These are phyloP conservation scores for Saksenaea vasiformis DNA, from an alignment of 371 early-diverging fungal species.

Conservation along the genomic window DNA sequence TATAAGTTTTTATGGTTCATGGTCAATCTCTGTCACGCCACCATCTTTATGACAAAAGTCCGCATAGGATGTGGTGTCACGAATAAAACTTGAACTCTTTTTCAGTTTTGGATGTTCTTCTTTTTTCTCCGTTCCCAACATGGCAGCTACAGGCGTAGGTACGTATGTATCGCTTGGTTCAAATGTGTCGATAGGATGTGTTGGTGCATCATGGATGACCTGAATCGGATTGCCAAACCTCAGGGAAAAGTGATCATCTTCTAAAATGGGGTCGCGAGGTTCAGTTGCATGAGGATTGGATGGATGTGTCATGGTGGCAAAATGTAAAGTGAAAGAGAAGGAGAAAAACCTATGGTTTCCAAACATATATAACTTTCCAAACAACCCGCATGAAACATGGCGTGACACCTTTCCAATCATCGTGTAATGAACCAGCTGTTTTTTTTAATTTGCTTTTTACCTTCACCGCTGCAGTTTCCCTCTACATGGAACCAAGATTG, in stretches of 20 bases:
- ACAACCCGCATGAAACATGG: slow-evolving; percentile 9
- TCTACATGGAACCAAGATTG: no score
- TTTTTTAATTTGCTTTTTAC: no score
- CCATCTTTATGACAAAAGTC: slow-evolving; percentile 38
- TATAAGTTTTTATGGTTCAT: slow-evolving; percentile 1
- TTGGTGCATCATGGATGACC: slow-evolving; percentile 33
- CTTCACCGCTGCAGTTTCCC: no score
- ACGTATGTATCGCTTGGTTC: slow-evolving; percentile 31
- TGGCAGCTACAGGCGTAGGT: slow-evolving; percentile 12
- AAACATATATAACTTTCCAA: background rate
- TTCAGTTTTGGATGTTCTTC: slow-evolving; percentile 5
- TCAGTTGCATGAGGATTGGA: slow-evolving; percentile 10
- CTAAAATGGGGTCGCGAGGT: slow-evolving; percentile 38
- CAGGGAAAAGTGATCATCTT: slow-evolving; percentile 39
- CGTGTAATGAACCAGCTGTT: no score
- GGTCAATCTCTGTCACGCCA: slow-evolving; percentile 30
- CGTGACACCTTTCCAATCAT: background rate
- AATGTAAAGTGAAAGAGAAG: background rate
- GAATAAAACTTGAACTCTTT: slow-evolving; percentile 14
- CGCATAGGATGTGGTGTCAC: slow-evolving; percentile 29
- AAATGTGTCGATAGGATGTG: slow-evolving; percentile 22
- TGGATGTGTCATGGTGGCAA: background rate
- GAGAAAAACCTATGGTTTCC: background rate
- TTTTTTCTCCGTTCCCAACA: slow-evolving; percentile 10
- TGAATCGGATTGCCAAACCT: slow-evolving; percentile 43